These are phyloP conservation scores for Pythium aristosporum DNA, from an alignment of 352 stramenopile genomes.

Conservation along the genomic window DNA sequence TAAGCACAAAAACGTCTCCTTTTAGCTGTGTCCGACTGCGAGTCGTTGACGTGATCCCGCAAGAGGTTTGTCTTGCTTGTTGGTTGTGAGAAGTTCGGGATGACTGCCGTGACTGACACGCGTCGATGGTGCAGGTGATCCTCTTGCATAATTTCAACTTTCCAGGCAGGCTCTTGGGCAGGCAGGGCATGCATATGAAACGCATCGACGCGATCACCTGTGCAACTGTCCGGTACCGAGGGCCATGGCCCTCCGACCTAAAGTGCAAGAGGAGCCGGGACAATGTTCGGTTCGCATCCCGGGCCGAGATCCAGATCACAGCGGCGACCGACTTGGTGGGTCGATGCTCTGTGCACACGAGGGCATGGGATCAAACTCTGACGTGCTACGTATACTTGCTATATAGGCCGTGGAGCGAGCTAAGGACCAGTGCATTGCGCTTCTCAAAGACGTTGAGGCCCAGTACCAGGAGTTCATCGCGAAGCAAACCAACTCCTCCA, in stretches of 20 bases:
- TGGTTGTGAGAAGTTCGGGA: background rate
- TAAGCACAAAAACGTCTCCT: background rate
- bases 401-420: constrained; percentile 22
- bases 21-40: constrained; percentile 13
- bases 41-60: constrained; percentile 19
- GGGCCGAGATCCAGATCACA: constrained; percentile 27
- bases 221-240: constrained; percentile 23
- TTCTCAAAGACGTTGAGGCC: constrained; percentile 11
- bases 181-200: constrained; percentile 67
- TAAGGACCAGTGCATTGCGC: constrained; percentile 20
- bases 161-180: constrained; percentile 53
- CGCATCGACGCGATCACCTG: constrained; percentile 44
- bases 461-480: constrained; percentile 13
- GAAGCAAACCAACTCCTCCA: background rate
- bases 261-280: background rate
- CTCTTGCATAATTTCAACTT: constrained; percentile 59
- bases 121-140: constrained; percentile 27
- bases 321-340: constrained; percentile 22
- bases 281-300: background rate
- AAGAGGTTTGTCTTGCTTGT: constrained; percentile 4
- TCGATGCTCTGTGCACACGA: background rate
- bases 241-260: constrained; percentile 48
- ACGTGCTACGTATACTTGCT: background rate
- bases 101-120: too few species aligned
- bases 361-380: background rate